Base-by-base conservation (phyloP, 495 filamentous ascomycete species). In the Hypoxylon cercidicola region DNA sequence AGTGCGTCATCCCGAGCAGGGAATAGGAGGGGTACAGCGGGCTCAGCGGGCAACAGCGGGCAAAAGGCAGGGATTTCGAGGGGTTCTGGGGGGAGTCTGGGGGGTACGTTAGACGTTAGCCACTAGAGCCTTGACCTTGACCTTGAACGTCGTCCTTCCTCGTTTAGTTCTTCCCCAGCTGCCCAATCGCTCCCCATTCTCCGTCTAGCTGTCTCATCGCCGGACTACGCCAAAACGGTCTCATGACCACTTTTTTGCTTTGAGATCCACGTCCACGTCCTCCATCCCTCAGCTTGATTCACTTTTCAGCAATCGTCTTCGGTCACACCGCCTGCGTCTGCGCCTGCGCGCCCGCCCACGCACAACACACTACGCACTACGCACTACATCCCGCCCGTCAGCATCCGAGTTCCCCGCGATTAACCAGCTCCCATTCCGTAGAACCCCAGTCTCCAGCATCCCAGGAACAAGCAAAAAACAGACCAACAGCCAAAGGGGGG, bases 151-250 rank as follows among this genome's bases (percentile, higher is more conserved):
- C 49, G 58, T 58, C 54, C 58, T 59, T 62, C 64, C 64, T 68
- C 64, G 64, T 67, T 68, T 68, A 68, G 64, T 55, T 63, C 46
- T 60, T 68, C 58, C 55, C 64, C 54, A 46, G 32, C 49, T 64
- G 40, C 50, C 65, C 65, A 68, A 68, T 68, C 59, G 60, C 40
- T 63, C 60, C 18, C 55, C 52, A 41, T 58, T 39, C 43, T 52
- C 51, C 45, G 30, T 58, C 46, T 51, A 12, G 52, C 41, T 68
- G 65, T 68, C 64, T 68, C 64, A 62, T 68, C 59, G 48, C 59
- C 59, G 41, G 55, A 66, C 72, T 71, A 75, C 54, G 66, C 60
- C 69, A 75, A 72, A 50, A 46, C 51, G 48, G 56, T 56, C 43
- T 59, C 70, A 67, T 66, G 68, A 70, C 68, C 62, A 62, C 47